Evolutionary conservation across 331 rosid species (phyloP).

Genomic region (Prunus yedoensis): DNA sequence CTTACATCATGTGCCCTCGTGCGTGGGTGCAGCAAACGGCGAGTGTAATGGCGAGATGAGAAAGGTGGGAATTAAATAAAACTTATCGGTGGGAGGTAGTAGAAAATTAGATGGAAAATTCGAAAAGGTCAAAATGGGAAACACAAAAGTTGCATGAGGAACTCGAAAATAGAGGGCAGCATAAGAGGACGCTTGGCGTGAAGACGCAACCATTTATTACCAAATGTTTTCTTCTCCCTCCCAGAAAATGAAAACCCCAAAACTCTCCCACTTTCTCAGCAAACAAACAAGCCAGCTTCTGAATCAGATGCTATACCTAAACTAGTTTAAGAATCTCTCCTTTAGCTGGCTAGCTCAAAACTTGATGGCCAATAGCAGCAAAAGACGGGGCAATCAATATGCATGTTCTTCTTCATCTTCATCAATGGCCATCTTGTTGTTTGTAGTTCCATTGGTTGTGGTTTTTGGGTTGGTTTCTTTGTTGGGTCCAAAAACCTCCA

Average conservation of each 20-base stretch:
- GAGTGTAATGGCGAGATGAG: neutral
- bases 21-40: neutral
- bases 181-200: slow-evolving; percentile 59
- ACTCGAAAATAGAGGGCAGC: slow-evolving; percentile 35
- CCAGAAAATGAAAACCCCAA: neutral
- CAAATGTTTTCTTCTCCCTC: slow-evolving; percentile 30
- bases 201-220: slow-evolving; percentile 50
- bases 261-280: slow-evolving; percentile 14
- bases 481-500: slow-evolving; percentile 48
- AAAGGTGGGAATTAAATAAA: neutral
- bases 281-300: neutral
- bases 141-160: slow-evolving; percentile 64
- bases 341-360: neutral
- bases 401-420: slow-evolving; percentile 38
- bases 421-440: slow-evolving; percentile 39
- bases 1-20: neutral
- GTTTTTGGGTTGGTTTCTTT: slow-evolving; percentile 54
- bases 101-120: neutral
- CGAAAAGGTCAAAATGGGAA: slow-evolving; percentile 48
- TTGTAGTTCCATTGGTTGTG: slow-evolving; percentile 49
- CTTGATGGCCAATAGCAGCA: neutral
- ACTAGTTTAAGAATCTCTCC: too few relatives aligned
- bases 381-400: neutral
- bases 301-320: neutral
- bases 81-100: too few relatives aligned